Percentiles rank a stretch among this genome's conserved stretches.
Conservation (phyloP, 306 rosid genomes). For the Prunus kanzakura region DNA sequence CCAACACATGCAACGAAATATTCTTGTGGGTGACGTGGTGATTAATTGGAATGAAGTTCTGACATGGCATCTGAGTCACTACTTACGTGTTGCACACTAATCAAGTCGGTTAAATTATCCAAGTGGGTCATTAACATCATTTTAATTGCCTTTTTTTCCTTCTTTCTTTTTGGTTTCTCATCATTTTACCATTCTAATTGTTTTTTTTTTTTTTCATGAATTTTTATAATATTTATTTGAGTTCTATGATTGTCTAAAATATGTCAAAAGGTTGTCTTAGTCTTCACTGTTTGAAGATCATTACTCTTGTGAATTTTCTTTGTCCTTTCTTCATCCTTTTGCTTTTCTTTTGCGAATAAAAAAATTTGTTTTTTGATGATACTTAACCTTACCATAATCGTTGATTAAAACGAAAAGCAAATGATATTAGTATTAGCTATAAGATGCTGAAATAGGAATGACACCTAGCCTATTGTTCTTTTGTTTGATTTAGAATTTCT, state of each 20-base stretch:
- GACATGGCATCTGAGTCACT: constrained; percentile 31
- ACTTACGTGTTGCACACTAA: constrained; percentile 33
- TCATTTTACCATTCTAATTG: background rate
- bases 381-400: background rate
- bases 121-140: background rate
- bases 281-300: constrained; percentile 1
- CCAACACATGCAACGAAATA: background rate
- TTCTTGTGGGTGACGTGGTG: constrained; percentile 16
- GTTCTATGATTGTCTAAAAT: background rate
- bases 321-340: background rate
- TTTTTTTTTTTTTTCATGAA: background rate
- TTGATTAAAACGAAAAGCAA: background rate
- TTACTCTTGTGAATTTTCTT: background rate
- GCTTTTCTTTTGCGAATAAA: background rate
- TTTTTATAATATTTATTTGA: background rate
- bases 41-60: constrained; percentile 13
- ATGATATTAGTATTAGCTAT: background rate
- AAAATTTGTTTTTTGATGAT: too few relatives aligned
- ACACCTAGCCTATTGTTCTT: background rate
- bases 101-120: constrained; percentile 18
- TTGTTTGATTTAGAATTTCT: background rate
- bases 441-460: background rate
- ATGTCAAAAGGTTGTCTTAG: background rate
- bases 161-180: background rate
- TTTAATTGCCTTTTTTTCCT: background rate